Evolutionary conservation across 129 eudicot species (phyloP).

Genomic region (Centella asiatica): DNA sequence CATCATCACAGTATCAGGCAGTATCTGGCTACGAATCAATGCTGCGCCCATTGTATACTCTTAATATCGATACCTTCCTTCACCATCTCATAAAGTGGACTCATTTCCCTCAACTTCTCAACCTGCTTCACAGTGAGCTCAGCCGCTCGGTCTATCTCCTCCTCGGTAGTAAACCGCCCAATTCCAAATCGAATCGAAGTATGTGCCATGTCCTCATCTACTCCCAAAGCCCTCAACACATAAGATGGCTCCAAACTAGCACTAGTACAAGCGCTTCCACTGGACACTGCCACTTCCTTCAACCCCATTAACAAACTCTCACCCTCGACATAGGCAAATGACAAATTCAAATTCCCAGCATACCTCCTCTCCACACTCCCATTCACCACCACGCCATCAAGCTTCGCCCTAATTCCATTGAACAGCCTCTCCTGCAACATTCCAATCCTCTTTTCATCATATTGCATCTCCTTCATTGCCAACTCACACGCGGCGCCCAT

Average conservation of each 20-base stretch:
- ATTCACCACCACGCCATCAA: slow-evolving; percentile 88
- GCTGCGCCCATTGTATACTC: slow-evolving; percentile 91
- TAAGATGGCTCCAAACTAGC: slow-evolving; percentile 98
- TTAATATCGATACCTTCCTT: slow-evolving; percentile 91
- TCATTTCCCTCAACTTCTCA: slow-evolving; percentile 86
- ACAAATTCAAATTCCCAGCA: slow-evolving; percentile 84
- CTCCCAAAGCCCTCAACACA: slow-evolving; percentile 94
- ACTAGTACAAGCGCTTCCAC: slow-evolving; percentile 99
- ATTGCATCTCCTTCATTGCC: slow-evolving; percentile 87
- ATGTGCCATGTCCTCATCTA: slow-evolving; percentile 98
- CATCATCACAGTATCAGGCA: slow-evolving; percentile 2
- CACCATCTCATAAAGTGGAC: slow-evolving; percentile 96
- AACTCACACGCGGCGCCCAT: slow-evolving; percentile 96
- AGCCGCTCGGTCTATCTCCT: slow-evolving; percentile 78
- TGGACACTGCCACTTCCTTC: slow-evolving; percentile 96
- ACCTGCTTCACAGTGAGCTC: slow-evolving; percentile 87
- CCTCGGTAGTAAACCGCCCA: slow-evolving; percentile 98
- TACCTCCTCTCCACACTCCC: slow-evolving; percentile 78
- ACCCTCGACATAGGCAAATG: slow-evolving; percentile 95
- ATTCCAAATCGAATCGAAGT: slow-evolving; percentile 94
- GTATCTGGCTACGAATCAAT: slow-evolving; percentile 20
- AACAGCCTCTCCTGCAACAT: slow-evolving; percentile 56
- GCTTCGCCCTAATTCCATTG: slow-evolving; percentile 51
- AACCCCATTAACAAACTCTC: slow-evolving; percentile 98
- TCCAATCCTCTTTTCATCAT: slow-evolving; percentile 64